These are phyloP conservation scores for Phellopilus nigrolimitatus DNA, from an alignment of 1,284 basidiomycete species.

Conservation along the genomic window DNA sequence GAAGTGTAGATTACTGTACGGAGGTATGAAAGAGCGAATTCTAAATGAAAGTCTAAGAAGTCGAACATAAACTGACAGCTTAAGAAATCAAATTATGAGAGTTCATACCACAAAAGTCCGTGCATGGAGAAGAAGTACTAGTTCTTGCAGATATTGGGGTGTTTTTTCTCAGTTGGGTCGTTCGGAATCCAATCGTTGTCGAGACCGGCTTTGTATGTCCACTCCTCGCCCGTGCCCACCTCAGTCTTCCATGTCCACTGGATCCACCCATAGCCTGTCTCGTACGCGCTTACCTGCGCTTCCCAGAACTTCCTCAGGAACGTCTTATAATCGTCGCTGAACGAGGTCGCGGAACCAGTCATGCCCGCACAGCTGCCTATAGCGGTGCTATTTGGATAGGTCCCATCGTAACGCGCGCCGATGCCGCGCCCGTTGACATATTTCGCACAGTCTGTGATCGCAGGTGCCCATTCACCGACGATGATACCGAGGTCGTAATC, in stretches of 20 bases:
- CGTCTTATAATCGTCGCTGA: constrained; percentile 76
- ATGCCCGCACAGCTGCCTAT: constrained; percentile 72
- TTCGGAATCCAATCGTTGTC: constrained; percentile 80
- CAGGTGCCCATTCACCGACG: constrained; percentile 84
- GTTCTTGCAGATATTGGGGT: constrained; percentile 48
- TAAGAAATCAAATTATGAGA: too few relatives aligned
- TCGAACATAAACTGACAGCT: too few relatives aligned
- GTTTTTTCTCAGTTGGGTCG: constrained; percentile 45
- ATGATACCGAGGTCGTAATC: constrained; percentile 66
- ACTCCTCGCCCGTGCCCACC: constrained; percentile 66
- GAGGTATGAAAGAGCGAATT: too few relatives aligned
- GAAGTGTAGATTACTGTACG: too few relatives aligned
- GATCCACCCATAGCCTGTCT: constrained; percentile 65
- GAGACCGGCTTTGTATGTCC: constrained; percentile 77
- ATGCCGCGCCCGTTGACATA: constrained; percentile 66
- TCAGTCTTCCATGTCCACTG: constrained; percentile 57
- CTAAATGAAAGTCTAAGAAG: too few relatives aligned
- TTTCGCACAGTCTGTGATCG: constrained; percentile 81
- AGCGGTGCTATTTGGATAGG: constrained; percentile 56
- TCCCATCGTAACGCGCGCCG: constrained; percentile 80
- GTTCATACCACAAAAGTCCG: too few relatives aligned
- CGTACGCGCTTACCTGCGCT: constrained; percentile 69
- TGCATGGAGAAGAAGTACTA: too few relatives aligned
- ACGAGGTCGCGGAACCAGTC: constrained; percentile 68
- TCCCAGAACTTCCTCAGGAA: constrained; percentile 84